Evolutionary conservation across 768 basidiomycete genomes (phyloP).

Genomic region (Leccinum variicolor): DNA sequence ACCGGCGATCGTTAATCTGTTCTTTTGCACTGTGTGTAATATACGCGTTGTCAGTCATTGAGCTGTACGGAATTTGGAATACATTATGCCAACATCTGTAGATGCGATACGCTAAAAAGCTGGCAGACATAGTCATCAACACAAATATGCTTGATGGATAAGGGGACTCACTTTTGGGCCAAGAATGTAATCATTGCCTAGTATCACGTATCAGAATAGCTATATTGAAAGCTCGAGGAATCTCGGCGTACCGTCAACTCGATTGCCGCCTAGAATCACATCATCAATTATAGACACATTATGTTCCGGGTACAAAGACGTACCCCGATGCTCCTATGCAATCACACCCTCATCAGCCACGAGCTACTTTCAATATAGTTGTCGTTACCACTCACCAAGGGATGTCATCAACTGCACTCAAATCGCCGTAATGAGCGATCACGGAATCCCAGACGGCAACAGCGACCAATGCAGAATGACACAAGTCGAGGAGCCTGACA

Average conservation of each 20-base stretch:
- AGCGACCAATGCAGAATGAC: slow-evolving; percentile 22
- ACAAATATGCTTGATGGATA: not conserved
- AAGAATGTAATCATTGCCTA: slow-evolving; percentile 26
- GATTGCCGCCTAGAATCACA: slow-evolving; percentile 11
- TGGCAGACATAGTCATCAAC: slow-evolving; percentile 1
- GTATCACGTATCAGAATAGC: not conserved
- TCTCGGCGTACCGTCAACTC: slow-evolving; percentile 16
- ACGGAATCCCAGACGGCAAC: slow-evolving; percentile 24
- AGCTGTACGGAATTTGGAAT: not conserved
- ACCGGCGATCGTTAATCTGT: slow-evolving; percentile 10
- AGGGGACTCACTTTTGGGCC: slow-evolving; percentile 12
- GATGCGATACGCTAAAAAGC: slow-evolving; percentile 27
- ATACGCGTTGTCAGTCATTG: not conserved
- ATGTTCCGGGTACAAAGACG: not conserved
- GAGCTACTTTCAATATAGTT: not conserved
- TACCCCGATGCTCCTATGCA: slow-evolving; percentile 24
- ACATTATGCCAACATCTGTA: slow-evolving; percentile 14
- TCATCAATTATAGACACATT: not conserved
- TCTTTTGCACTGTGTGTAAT: slow-evolving; percentile 10
- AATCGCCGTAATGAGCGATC: slow-evolving; percentile 17
- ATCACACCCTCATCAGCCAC: not conserved
- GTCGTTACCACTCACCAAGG: slow-evolving; percentile 16
- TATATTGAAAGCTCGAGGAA: not conserved
- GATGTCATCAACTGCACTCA: slow-evolving; percentile 6
- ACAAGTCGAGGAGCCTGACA: slow-evolving; percentile 20